These are phyloP conservation scores for Paragyromitra xinjiangensis DNA, from an alignment of 495 filamentous ascomycete genomes.

Conservation along the genomic window DNA sequence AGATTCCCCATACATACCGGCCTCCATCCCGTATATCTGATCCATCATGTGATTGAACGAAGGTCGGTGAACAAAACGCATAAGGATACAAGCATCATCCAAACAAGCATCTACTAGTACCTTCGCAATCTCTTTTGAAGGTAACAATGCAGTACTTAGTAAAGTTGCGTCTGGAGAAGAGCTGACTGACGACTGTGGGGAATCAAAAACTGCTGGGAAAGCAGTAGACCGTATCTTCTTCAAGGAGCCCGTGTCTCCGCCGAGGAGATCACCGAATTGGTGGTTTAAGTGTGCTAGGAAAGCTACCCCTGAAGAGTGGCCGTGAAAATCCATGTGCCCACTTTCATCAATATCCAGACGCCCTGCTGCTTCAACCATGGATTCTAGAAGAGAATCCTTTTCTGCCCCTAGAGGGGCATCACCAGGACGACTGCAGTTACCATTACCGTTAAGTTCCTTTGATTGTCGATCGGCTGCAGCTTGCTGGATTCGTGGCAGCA, in stretches of 20 bases:
- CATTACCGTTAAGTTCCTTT: conserved; percentile 27
- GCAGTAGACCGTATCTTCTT: conserved; percentile 49
- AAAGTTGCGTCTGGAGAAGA: conserved; percentile 61
- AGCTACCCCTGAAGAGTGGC: conserved; percentile 87
- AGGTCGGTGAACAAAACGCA: conserved; percentile 89
- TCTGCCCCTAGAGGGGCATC: conserved; percentile 51
- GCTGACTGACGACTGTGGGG: conserved; percentile 69
- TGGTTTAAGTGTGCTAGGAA: conserved; percentile 86
- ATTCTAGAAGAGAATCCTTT: conserved; percentile 84
- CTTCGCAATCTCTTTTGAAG: conserved; percentile 71
- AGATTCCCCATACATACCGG: conserved; percentile 73
- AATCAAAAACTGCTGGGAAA: conserved; percentile 68
- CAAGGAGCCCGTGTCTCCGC: conserved; percentile 58
- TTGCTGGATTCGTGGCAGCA: conserved; percentile 50
- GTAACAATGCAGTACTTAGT: conserved; percentile 73
- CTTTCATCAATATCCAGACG: conserved; percentile 90
- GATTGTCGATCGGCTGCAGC: conserved; percentile 32
- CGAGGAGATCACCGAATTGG: conserved; percentile 77
- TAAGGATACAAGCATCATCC: conserved; percentile 81
- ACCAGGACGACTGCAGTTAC: conserved; percentile 10
- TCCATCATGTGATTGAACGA: conserved; percentile 81
- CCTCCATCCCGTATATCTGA: conserved; percentile 76
- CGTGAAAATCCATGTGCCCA: conserved; percentile 94
- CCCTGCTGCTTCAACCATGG: conserved; percentile 92
- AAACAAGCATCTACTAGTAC: conserved; percentile 79